phyloP scores from a whole-genome alignment of 768 basidiomycete genomes.

The Russula olivacea region DNA sequence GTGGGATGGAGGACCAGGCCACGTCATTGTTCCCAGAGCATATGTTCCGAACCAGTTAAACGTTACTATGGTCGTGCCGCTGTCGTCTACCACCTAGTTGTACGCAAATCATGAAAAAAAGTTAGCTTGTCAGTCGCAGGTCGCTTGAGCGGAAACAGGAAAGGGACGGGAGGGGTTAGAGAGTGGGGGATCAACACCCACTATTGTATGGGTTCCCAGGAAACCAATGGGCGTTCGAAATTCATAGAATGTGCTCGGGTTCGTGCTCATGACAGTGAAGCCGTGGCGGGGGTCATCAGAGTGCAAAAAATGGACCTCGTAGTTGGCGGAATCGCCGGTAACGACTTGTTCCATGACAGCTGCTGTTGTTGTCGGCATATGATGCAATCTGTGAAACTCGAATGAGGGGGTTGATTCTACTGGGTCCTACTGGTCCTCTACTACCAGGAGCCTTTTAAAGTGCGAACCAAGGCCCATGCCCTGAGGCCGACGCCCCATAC shows the following conservation, averaged over 20 bases:
- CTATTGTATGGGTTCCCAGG: constrained; percentile 42
- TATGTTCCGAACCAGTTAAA: constrained; percentile 14
- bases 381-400: not conserved
- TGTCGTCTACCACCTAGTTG: constrained; percentile 1
- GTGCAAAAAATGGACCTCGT: constrained; percentile 58
- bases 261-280: constrained; percentile 62
- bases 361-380: not conserved
- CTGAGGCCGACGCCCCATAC: not conserved
- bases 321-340: not conserved
- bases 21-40: constrained; percentile 14
- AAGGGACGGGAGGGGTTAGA: too few relatives aligned
- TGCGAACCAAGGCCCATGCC: constrained; percentile 2
- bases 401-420: not conserved
- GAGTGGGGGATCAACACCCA: constrained; percentile 29
- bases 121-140: not conserved
- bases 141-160: not conserved
- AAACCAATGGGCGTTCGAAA: constrained; percentile 53
- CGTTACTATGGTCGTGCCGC: constrained; percentile 1
- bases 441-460: not conserved
- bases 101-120: not conserved
- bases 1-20: not conserved
- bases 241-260: constrained; percentile 52
- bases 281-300: constrained; percentile 58
- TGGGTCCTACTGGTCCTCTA: not conserved
- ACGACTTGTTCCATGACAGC: not conserved